Percentiles rank a stretch among this genome's conserved stretches.
phyloP scores from a whole-genome alignment of 2,329 filamentous ascomycete species.

The Diplodia mutila region DNA sequence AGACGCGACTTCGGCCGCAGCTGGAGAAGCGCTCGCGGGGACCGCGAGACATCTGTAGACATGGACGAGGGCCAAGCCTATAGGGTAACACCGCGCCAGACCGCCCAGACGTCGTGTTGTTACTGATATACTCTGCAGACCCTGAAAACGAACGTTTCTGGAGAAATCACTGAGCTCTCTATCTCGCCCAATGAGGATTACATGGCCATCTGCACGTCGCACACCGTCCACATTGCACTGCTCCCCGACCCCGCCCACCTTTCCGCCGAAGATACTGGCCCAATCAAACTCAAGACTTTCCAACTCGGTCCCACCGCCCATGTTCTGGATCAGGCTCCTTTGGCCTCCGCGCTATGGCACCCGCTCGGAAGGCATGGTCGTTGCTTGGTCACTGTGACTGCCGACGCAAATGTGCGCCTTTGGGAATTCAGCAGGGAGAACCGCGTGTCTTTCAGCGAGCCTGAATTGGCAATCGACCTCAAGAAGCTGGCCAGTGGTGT shows the following conservation, averaged over 20 bases:
- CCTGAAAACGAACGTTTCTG: conserved; percentile 76
- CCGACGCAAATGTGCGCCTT: conserved; percentile 82
- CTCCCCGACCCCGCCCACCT: conserved; percentile 81
- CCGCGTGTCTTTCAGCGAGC: conserved; percentile 83
- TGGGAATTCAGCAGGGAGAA: conserved; percentile 89
- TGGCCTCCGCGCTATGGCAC: conserved; percentile 88
- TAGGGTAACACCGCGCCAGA: conserved; percentile 12
- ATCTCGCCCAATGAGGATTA: conserved; percentile 82
- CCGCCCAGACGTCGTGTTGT: not conserved
- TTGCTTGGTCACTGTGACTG: conserved; percentile 85
- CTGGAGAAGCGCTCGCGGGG: conserved; percentile 11
- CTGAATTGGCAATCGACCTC: conserved; percentile 82
- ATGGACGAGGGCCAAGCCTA: conserved; percentile 26
- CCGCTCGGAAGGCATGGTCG: conserved; percentile 81
- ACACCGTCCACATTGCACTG: conserved; percentile 87
- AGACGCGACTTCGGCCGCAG: conserved; percentile 10
- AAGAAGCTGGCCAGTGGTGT: conserved; percentile 86
- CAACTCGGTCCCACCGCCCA: conserved; percentile 92
- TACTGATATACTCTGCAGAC: conserved; percentile 54
- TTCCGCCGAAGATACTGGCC: conserved; percentile 66
- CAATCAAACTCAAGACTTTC: conserved; percentile 81
- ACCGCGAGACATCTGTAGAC: not conserved
- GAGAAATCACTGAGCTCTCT: conserved; percentile 81
- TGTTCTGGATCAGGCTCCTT: conserved; percentile 79
- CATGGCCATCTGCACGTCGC: conserved; percentile 81